These are phyloP conservation scores for Cardamine occulta DNA, from an alignment of 345 rosid genomes.

Conservation along the genomic window DNA sequence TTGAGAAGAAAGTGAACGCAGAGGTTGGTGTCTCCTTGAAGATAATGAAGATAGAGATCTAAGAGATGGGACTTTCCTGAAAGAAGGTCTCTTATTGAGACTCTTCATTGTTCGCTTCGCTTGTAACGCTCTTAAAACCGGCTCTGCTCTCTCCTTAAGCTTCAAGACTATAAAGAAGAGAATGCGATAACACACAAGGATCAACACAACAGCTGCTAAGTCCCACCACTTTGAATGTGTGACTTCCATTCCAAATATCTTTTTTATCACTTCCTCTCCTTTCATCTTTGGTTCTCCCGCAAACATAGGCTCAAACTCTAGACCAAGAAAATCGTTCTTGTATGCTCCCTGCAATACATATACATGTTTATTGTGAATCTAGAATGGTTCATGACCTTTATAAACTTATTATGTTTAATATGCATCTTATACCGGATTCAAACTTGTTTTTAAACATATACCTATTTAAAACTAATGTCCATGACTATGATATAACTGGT, in stretches of 20 bases:
- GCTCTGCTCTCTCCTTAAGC: conserved; percentile 77
- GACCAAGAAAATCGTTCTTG: conserved; percentile 86
- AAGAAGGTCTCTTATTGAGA: conserved; percentile 80
- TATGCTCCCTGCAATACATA: conserved; percentile 62
- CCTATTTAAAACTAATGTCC: not conserved
- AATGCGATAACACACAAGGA: conserved; percentile 69
- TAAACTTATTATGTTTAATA: not conserved
- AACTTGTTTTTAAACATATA: not conserved
- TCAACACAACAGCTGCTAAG: conserved; percentile 57
- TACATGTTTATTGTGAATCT: not conserved
- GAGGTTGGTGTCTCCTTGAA: conserved; percentile 72
- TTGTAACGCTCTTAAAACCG: conserved; percentile 57
- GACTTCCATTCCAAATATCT: conserved; percentile 58
- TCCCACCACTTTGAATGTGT: conserved; percentile 93
- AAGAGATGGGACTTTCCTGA: conserved; percentile 54
- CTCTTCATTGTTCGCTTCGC: conserved; percentile 63
- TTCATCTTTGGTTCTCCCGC: conserved; percentile 62
- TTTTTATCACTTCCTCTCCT: conserved; percentile 61
- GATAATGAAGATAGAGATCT: conserved; percentile 42
- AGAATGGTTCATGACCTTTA: not conserved
- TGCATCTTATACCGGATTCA: not conserved
- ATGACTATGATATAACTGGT: not conserved
- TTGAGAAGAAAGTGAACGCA: conserved; percentile 74
- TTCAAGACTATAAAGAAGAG: conserved; percentile 78
- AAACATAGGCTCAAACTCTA: conserved; percentile 70